Conservation (phyloP, 352 stramenopile species). For the Aphanomyces euteiches region DNA sequence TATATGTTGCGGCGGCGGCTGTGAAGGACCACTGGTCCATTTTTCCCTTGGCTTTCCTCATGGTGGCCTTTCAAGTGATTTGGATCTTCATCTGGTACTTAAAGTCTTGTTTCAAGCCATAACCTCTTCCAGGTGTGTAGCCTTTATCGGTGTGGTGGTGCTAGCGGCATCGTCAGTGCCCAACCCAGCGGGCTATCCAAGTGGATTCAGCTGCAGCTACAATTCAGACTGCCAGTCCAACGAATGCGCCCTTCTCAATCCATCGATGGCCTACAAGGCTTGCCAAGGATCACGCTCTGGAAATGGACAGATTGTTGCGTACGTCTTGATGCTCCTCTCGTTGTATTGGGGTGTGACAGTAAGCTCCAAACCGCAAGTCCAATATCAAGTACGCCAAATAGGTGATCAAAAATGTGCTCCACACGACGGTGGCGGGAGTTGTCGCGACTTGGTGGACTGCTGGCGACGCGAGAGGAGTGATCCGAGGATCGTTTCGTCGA, state of each 20-base stretch:
- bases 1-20: constrained; percentile 67
- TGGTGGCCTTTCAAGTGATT: constrained; percentile 58
- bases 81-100: constrained; percentile 72
- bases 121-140: too few relatives aligned
- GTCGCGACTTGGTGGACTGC: constrained; percentile 80
- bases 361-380: background rate
- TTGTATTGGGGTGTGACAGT: constrained; percentile 79
- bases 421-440: constrained; percentile 71
- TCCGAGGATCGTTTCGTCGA: constrained; percentile 44
- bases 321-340: constrained; percentile 50
- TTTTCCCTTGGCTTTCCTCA: constrained; percentile 55
- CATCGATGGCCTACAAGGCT: constrained; percentile 33
- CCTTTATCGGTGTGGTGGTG: too few relatives aligned
- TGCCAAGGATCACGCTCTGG: background rate
- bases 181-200: too few relatives aligned
- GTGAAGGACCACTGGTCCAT: constrained; percentile 71
- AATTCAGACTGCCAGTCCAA: background rate
- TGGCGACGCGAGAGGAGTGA: constrained; percentile 33
- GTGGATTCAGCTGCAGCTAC: background rate
- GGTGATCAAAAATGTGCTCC: constrained; percentile 63
- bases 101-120: too few relatives aligned
- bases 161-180: too few relatives aligned
- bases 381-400: background rate
- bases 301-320: background rate
- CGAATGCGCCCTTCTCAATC: background rate